These are phyloP conservation scores for Polychaeton citri DNA, from an alignment of 2,329 filamentous ascomycete genomes.

Conservation along the genomic window DNA sequence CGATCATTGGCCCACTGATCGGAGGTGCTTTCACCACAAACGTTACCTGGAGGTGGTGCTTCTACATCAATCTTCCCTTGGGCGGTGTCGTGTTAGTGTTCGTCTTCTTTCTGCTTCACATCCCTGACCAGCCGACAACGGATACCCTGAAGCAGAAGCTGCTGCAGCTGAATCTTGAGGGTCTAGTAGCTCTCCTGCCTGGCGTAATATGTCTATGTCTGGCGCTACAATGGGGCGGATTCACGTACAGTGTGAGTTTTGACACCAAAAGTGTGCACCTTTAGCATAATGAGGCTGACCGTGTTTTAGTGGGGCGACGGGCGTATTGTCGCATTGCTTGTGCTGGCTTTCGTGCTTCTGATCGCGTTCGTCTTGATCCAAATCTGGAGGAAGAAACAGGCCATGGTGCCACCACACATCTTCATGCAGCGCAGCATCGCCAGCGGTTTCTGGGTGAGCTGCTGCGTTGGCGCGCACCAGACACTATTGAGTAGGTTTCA, in stretches of 20 bases:
- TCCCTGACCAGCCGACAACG: slow-evolving; percentile 19
- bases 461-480: slow-evolving; percentile 27
- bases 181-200: slow-evolving; percentile 34
- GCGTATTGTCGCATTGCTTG: slow-evolving; percentile 33
- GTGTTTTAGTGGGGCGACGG: slow-evolving; percentile 29
- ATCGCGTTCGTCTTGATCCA: slow-evolving; percentile 29
- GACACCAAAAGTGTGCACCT: no score
- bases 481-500: no score
- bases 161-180: slow-evolving; percentile 34
- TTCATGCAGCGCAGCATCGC: slow-evolving; percentile 31
- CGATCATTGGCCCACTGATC: slow-evolving; percentile 34
- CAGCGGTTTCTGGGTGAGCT: slow-evolving; percentile 27
- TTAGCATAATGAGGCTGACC: no score
- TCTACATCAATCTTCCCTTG: slow-evolving; percentile 42
- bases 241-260: slow-evolving; percentile 31
- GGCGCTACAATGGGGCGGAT: slow-evolving; percentile 38
- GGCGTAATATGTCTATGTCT: slow-evolving; percentile 36
- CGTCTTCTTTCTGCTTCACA: slow-evolving; percentile 22
- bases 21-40: slow-evolving; percentile 26
- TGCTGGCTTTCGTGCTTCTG: slow-evolving; percentile 30
- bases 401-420: slow-evolving; percentile 34
- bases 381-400: slow-evolving; percentile 28
- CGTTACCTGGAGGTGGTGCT: slow-evolving; percentile 36
- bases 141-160: slow-evolving; percentile 23
- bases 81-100: slow-evolving; percentile 28